Evolutionary conservation across 495 filamentous ascomycete genomes (phyloP).

Genomic region (Lasiosphaeria miniovina): DNA sequence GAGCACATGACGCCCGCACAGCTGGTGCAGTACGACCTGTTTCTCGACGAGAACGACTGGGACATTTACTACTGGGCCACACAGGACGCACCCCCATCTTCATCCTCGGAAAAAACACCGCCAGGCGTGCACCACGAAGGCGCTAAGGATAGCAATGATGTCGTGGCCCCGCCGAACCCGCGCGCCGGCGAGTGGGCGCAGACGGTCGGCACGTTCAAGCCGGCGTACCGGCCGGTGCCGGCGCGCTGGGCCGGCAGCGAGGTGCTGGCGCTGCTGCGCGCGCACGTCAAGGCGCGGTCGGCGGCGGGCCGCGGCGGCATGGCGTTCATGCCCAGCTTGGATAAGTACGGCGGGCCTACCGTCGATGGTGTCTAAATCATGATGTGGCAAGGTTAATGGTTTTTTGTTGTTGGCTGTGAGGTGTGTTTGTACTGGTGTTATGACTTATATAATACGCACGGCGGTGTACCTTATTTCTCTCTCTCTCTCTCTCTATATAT

Average conservation of each 20-base stretch:
- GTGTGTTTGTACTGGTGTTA: background rate
- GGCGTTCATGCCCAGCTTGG: conserved; percentile 48
- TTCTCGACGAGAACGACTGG: conserved; percentile 99
- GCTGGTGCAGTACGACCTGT: conserved; percentile 81
- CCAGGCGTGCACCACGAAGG: conserved; percentile 36
- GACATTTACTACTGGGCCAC: conserved; percentile 99
- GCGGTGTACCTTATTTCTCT: background rate
- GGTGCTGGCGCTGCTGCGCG: conserved; percentile 69
- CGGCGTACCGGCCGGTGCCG: conserved; percentile 88
- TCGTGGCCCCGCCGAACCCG: conserved; percentile 15
- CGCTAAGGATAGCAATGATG: conserved; percentile 6
- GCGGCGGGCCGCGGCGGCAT: conserved; percentile 36
- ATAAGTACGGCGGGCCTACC: conserved; percentile 10
- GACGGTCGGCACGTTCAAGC: conserved; percentile 90
- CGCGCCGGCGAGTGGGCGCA: conserved; percentile 86
- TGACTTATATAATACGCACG: background rate
- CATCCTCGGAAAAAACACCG: too few relatives aligned
- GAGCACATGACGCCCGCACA: conserved; percentile 66
- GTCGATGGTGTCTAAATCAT: background rate
- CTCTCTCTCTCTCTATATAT: too few relatives aligned
- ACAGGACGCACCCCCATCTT: conserved; percentile 71
- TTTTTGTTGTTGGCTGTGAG: background rate
- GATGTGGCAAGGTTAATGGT: background rate
- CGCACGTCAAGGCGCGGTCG: conserved; percentile 61
- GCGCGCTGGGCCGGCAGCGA: conserved; percentile 77